These are phyloP conservation scores for Leishmania tropica DNA, from an alignment of 208 protist genomes.

Conservation along the genomic window DNA sequence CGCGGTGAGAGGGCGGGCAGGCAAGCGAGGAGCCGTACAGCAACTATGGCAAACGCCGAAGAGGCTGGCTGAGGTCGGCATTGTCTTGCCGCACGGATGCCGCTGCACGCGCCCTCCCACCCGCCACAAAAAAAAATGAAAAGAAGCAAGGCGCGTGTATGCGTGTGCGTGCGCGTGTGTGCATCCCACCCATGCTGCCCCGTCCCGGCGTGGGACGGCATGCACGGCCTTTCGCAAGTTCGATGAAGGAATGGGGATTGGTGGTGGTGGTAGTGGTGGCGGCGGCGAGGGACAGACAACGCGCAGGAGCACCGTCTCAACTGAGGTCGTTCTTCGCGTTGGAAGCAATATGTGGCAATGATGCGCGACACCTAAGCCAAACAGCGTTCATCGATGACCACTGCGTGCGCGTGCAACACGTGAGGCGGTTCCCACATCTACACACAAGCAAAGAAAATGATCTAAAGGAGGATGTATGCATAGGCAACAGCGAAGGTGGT, in stretches of 20 bases:
- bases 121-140: background rate
- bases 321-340: background rate
- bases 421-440: background rate
- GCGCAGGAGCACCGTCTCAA: background rate
- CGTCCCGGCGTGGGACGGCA: background rate
- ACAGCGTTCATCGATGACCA: background rate
- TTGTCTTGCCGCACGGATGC: background rate
- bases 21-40: background rate
- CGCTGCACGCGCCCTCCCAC: background rate
- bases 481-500: background rate
- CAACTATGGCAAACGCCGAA: background rate
- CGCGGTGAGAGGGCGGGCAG: background rate
- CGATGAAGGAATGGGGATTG: background rate
- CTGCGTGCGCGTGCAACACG: background rate
- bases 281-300: background rate
- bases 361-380: background rate
- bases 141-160: background rate
- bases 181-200: background rate
- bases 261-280: background rate
- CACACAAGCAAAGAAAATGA: background rate
- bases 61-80: background rate
- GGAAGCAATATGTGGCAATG: background rate
- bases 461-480: background rate
- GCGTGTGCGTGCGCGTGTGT: background rate
- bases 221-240: background rate